Conservation (phyloP, 495 filamentous ascomycete species). For the Penicillium riverlandense region DNA sequence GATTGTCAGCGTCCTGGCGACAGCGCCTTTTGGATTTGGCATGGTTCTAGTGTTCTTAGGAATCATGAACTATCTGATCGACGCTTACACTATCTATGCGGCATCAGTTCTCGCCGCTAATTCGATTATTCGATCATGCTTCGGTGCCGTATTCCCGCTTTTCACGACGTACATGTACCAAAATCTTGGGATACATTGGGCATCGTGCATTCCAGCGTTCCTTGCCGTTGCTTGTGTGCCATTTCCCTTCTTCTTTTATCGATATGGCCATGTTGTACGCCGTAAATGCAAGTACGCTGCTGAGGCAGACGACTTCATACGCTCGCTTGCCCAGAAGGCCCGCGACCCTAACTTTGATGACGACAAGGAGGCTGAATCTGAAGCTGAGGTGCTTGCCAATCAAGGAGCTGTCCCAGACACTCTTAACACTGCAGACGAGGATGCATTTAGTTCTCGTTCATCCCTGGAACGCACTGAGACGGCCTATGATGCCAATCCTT, state of each 20-base stretch:
- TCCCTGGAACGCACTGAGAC: conserved; percentile 3
- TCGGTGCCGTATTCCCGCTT: conserved; percentile 66
- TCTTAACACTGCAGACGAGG: background rate
- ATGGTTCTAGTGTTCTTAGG: conserved; percentile 59
- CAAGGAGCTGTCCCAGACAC: background rate
- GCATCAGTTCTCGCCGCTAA: conserved; percentile 67
- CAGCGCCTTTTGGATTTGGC: conserved; percentile 59
- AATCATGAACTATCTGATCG: conserved; percentile 65
- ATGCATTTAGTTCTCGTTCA: conserved; percentile 2
- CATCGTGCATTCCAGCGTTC: conserved; percentile 62
- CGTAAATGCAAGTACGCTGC: conserved; percentile 59
- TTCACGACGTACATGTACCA: conserved; percentile 65
- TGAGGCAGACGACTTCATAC: conserved; percentile 42
- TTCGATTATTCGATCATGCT: conserved; percentile 51
- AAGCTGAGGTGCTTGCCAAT: background rate
- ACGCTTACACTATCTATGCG: conserved; percentile 64
- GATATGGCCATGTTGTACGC: conserved; percentile 54
- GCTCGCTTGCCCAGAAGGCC: conserved; percentile 10
- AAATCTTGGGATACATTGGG: conserved; percentile 66
- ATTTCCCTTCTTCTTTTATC: conserved; percentile 63
- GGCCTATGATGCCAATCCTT: conserved; percentile 18
- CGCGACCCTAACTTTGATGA: background rate
- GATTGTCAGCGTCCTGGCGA: conserved; percentile 50
- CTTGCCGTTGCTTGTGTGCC: conserved; percentile 59
- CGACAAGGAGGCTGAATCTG: background rate